Evolutionary conservation across 2,329 filamentous ascomycete genomes (phyloP).

Genomic region (Talaromyces sp.): DNA sequence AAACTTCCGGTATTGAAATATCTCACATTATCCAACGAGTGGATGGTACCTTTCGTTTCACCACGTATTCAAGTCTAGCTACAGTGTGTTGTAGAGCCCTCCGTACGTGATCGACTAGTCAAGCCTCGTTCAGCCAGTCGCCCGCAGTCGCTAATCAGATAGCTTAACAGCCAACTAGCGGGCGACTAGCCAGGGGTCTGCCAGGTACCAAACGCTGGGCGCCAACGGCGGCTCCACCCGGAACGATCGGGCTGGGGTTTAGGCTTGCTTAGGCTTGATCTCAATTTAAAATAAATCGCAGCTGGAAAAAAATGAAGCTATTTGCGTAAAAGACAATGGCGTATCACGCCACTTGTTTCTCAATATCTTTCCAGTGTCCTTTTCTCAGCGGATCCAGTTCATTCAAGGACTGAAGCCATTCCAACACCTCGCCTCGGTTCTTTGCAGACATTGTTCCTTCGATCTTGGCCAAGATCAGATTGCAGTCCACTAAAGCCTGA

Average conservation of each 20-base stretch:
- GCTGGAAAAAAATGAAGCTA: background rate
- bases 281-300: background rate
- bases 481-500: conserved; percentile 75
- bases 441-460: conserved; percentile 47
- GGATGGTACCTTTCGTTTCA: background rate
- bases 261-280: background rate
- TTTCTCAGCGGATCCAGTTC: conserved; percentile 69
- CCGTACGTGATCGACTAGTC: background rate
- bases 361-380: conserved; percentile 72
- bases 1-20: background rate
- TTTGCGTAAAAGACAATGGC: background rate
- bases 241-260: background rate
- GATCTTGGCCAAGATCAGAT: conserved; percentile 53
- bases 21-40: background rate
- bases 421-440: conserved; percentile 44
- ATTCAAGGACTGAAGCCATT: conserved; percentile 64
- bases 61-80: background rate
- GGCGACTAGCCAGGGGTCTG: background rate
- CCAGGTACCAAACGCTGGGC: background rate
- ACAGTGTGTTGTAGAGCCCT: background rate
- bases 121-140: conserved; percentile 3
- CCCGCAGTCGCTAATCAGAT: background rate
- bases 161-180: background rate
- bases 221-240: conserved; percentile 2
- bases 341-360: conserved; percentile 32